A percentile compares a stretch with the other conserved stretches of the same genome.
These are phyloP conservation scores for Chrysanthemum seticuspe DNA, from an alignment of 129 eudicot genomes.

Conservation along the genomic window DNA sequence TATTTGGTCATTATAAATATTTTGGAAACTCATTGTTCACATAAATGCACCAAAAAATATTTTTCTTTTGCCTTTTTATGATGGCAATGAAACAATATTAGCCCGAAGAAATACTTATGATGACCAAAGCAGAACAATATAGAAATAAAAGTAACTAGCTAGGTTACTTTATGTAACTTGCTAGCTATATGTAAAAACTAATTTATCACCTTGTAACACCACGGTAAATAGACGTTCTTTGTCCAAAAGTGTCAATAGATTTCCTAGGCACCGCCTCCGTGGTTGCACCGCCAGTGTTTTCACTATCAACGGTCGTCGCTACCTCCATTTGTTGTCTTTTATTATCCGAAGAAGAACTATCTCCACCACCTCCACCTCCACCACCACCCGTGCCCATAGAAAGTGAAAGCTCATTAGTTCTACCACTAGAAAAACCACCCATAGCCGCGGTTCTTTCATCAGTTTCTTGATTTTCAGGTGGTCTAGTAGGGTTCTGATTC, in stretches of 20 bases:
- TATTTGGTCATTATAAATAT: no score
- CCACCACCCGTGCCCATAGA: conserved; percentile 74
- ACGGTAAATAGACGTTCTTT: conserved; percentile 95
- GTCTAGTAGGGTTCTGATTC: conserved; percentile 25
- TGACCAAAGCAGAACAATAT: no score
- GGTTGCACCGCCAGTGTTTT: conserved; percentile 36
- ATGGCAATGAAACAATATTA: no score
- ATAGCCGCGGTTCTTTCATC: conserved; percentile 22
- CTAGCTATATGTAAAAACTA: neutral
- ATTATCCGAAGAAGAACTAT: conserved; percentile 43
- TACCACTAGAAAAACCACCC: conserved; percentile 28
- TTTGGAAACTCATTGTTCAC: no score
- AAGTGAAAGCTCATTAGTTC: conserved; percentile 51
- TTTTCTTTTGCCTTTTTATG: no score
- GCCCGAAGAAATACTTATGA: no score
- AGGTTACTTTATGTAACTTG: no score
- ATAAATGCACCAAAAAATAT: no score
- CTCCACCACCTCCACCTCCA: conserved; percentile 47
- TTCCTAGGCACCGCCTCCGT: conserved; percentile 61
- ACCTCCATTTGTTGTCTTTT: conserved; percentile 48
- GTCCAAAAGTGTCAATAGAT: conserved; percentile 86
- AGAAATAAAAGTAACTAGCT: no score
- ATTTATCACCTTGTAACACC: conserved; percentile 81
- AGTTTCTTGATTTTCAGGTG: conserved; percentile 19
- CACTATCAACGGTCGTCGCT: conserved; percentile 32